These are phyloP conservation scores for Bacidia gigantensis DNA, from an alignment of 495 filamentous ascomycete species.

Conservation along the genomic window DNA sequence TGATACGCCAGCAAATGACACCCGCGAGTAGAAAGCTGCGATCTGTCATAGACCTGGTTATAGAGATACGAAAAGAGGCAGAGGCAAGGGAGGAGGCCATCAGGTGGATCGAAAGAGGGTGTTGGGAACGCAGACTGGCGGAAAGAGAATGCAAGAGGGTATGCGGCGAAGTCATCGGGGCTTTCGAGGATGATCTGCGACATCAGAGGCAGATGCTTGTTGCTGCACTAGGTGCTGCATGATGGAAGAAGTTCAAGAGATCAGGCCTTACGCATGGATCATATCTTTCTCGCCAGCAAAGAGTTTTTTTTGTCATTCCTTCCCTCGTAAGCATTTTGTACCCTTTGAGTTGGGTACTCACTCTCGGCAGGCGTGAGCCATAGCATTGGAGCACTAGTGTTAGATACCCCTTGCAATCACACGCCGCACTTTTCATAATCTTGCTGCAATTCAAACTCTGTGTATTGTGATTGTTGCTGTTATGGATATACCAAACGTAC, in stretches of 20 bases:
- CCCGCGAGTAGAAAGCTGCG: constrained; percentile 63
- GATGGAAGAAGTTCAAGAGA: constrained; percentile 10
- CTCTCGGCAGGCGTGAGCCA: no score
- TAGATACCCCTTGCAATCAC: neutral
- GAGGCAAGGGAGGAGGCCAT: constrained; percentile 69
- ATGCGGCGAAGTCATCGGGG: constrained; percentile 71
- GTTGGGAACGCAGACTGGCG: constrained; percentile 63
- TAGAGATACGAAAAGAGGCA: constrained; percentile 68
- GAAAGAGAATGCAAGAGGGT: constrained; percentile 61
- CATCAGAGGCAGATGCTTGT: constrained; percentile 52
- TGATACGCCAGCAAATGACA: constrained; percentile 75
- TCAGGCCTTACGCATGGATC: no score
- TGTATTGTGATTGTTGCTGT: neutral
- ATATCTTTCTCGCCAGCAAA: no score
- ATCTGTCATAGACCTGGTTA: constrained; percentile 63
- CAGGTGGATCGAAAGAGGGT: constrained; percentile 58
- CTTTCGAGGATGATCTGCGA: constrained; percentile 72
- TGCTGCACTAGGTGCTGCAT: constrained; percentile 23
- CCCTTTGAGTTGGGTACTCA: no score
- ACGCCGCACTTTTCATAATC: neutral
- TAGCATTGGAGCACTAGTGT: no score
- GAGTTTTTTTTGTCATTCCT: no score
- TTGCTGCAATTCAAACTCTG: no score
- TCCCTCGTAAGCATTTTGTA: no score
- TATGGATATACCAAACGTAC: no score